Evolutionary conservation across 2,329 filamentous ascomycete species (phyloP), one percentile per base, ranked within the genome.

Genomic region (Emergomyces orientalis): DNA sequence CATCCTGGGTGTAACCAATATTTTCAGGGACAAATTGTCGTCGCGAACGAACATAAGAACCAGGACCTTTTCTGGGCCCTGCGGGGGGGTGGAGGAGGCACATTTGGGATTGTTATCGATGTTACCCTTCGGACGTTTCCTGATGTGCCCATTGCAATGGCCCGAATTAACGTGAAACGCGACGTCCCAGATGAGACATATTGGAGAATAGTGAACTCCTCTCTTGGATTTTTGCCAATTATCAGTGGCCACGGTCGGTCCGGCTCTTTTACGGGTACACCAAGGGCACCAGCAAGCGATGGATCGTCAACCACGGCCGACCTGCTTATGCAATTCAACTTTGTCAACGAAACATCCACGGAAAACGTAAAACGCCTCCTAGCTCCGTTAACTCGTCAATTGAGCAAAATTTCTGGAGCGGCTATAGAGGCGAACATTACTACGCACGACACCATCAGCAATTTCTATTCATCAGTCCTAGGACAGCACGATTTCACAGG

Each of bases 31-130:
- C 63, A 76, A 19, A 67, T 80, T 19, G 64, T 85, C 1, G 78
- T 71, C 2, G 83, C 83, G 0, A 80, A 75, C 3, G 76, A 74
- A 0, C 68, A 67, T 0, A 64, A 79, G 41, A 82, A 87, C 65
- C 63, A 74, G 0, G 85, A 87, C 57, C 74, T 88, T 1, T 87
- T 84, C 74, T 88, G 84, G 85, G 86, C 85, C 0, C 71, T 87
- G 0, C 76, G 77, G 51, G 84, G 84, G 3, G 84, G 85, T 0
- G 84, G 85, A 1, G 81, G 79, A 7, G 82, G 83, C 17, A 86
- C 78, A 45, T 87, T 81, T 65, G 84, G 77, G 2, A 76, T 86
- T 2, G 82, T 86, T 1, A 70, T 83, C 81, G 2, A 75, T 86
- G 71, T 85, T 81, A 0, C 74, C 80, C 54, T 82, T 51, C 58